phyloP scores from a whole-genome alignment of 2,329 filamentous ascomycete species.

The Aspergillus fructus region DNA sequence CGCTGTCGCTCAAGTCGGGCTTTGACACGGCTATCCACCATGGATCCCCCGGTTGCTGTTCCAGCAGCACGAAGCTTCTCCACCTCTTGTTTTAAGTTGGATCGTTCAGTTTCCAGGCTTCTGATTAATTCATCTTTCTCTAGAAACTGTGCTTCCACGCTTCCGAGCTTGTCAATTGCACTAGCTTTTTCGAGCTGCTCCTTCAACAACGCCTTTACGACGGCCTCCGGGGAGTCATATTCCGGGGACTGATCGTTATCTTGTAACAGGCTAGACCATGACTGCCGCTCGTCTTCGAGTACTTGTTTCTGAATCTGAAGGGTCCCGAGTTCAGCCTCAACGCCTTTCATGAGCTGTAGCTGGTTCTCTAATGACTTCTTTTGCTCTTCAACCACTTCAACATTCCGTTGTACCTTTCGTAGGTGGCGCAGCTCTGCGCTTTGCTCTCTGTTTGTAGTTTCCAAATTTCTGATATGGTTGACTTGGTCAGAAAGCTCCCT shows the following conservation, averaged over 20 bases:
- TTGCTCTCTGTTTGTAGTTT: conserved; percentile 78
- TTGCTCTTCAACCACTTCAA: conserved; percentile 93
- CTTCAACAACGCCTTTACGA: conserved; percentile 80
- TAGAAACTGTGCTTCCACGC: conserved; percentile 72
- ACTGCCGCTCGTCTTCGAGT: conserved; percentile 80
- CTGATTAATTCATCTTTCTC: conserved; percentile 76
- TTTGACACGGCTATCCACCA: conserved; percentile 65
- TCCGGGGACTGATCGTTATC: conserved; percentile 64
- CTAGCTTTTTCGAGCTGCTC: conserved; percentile 77
- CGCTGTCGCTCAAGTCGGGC: conserved; percentile 82
- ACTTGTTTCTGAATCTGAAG: conserved; percentile 78
- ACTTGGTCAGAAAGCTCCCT: conserved; percentile 89
- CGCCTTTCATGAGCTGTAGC: conserved; percentile 69
- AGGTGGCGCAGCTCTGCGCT: conserved; percentile 75
- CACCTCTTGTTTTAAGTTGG: conserved; percentile 64
- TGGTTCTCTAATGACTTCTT: conserved; percentile 79
- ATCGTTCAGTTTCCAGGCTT: conserved; percentile 68
- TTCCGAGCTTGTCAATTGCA: conserved; percentile 77
- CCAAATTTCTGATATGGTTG: conserved; percentile 81
- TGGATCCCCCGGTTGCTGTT: conserved; percentile 38
- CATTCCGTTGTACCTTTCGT: conserved; percentile 77
- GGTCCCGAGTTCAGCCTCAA: conserved; percentile 77
- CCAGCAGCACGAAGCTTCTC: conserved; percentile 63
- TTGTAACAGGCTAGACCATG: conserved; percentile 85
- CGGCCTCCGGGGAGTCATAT: conserved; percentile 83